Conservation (phyloP, 306 rosid genomes). For the Fragaria vesca region DNA sequence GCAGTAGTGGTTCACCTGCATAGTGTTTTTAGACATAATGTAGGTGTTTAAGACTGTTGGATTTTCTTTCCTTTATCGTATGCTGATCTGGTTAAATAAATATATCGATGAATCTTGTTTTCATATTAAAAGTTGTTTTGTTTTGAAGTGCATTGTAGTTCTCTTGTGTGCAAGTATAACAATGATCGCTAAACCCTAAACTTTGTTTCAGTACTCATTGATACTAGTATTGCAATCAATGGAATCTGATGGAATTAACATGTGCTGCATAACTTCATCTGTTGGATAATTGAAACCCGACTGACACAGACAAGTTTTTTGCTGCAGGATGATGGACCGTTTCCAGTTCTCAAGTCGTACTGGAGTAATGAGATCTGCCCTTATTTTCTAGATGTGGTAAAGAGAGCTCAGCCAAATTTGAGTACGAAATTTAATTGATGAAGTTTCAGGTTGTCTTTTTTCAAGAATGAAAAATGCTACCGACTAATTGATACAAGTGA, state of each 20-base stretch:
- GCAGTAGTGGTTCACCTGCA: not conserved
- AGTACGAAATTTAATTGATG: slow-evolving; percentile 39
- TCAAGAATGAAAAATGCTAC: slow-evolving; percentile 53
- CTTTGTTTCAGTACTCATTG: not conserved
- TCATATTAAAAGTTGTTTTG: not conserved
- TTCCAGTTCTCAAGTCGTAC: not conserved
- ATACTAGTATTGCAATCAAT: not conserved
- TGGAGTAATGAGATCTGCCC: slow-evolving; percentile 23
- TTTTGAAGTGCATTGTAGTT: not conserved
- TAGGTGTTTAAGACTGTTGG: not conserved
- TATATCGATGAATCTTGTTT: not conserved
- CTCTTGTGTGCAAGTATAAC: not conserved
- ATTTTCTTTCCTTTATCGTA: not conserved
- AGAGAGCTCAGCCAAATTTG: slow-evolving; percentile 34
- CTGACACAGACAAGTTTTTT: not conserved
- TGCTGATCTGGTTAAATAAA: not conserved
- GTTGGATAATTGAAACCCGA: not conserved
- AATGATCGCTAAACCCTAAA: not conserved
- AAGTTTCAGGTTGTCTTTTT: slow-evolving; percentile 44
- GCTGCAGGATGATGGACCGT: slow-evolving; percentile 56
- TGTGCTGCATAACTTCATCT: not conserved
- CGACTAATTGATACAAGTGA: slow-evolving; percentile 64
- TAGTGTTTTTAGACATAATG: not conserved
- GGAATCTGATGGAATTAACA: not conserved
- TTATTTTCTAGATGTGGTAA: slow-evolving; percentile 35